A percentile compares a stretch with the other conserved stretches of the same genome.
Evolutionary conservation across 345 rosid genomes (phyloP).

Genomic region (thale cress (Arabidopsis thaliana)): DNA sequence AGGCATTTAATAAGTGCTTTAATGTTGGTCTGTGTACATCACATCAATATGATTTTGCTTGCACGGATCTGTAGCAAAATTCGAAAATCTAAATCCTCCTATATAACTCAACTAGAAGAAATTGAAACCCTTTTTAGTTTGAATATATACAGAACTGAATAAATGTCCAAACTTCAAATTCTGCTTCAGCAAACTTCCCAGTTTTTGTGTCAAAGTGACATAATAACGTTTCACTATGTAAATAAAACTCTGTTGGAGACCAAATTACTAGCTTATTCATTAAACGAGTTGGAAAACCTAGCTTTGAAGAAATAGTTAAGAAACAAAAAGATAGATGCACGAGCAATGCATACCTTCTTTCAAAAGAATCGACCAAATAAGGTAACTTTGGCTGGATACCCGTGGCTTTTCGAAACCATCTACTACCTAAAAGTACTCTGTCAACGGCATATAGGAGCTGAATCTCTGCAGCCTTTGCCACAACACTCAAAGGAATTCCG

Average conservation of each 20-base stretch:
- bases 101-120: neutral
- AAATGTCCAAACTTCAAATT: conserved; percentile 3
- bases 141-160: conserved; percentile 1
- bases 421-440: conserved; percentile 76
- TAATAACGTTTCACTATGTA: neutral
- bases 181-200: conserved; percentile 12
- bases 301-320: conserved; percentile 5
- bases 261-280: neutral
- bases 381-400: conserved; percentile 97
- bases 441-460: conserved; percentile 85
- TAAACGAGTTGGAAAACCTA: neutral
- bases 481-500: conserved; percentile 79
- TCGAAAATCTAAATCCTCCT: neutral
- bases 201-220: conserved; percentile 10
- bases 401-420: conserved; percentile 92
- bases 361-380: conserved; percentile 89
- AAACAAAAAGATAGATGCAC: conserved; percentile 2
- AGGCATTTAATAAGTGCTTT: neutral
- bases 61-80: neutral
- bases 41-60: conserved; percentile 2
- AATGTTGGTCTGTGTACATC: conserved; percentile 10
- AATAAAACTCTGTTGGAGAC: conserved; percentile 3
- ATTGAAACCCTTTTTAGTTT: neutral
- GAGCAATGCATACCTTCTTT: conserved; percentile 64
- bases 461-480: conserved; percentile 96